Base-by-base conservation (phyloP, 495 filamentous ascomycete genomes). In the Aeminium ludgeri region DNA sequence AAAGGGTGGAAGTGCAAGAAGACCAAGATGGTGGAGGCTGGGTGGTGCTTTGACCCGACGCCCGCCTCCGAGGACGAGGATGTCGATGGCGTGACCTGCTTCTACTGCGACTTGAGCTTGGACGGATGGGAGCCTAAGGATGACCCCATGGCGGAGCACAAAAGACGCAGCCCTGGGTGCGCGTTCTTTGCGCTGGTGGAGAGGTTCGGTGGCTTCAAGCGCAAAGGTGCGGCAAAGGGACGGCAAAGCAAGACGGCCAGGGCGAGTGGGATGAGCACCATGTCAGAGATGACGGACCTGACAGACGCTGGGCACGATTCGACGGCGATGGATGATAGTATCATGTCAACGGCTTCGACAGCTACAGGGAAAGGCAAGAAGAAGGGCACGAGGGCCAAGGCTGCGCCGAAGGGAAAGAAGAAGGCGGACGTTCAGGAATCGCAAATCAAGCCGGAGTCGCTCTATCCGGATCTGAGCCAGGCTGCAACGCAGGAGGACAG, bases 121-220 rank as follows among this genome's bases (percentile, higher is more conserved):
- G 84, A 92, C 56, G 83, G 82, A 1, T 96, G 87, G 86, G 86
- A 93, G 53, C 76, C 81, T 10, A 76, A 78, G 49, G 87, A 96
- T 58, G 76, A 87, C 50, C 87, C 87, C 50, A 69, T 71, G 78
- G 76, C 87, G 40, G 89, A 97, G 58, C 89, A 97, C 52, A 69
- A 72, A 45, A 73, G 72, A 16, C 79, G 89, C 38, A 77, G 78
- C 2, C 70, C 81, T 1, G 65, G 78, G 25, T 97, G 89, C 55
- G 63, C 71, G 12, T 97, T 95, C 64, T 95, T 96, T 51, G 62
- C 65, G 0, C 68, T 70, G 16, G 58, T 59, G 13, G 53, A 59
- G 20, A 52, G 52, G 11, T 68, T 67, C 31, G 43, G 34, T 38
- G 13, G 20, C 25, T 45, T 25, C 7, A 42, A 23, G 34, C 46